These are phyloP conservation scores for Globisporangium camurandrum DNA, from an alignment of 352 stramenopile species.

Conservation along the genomic window DNA sequence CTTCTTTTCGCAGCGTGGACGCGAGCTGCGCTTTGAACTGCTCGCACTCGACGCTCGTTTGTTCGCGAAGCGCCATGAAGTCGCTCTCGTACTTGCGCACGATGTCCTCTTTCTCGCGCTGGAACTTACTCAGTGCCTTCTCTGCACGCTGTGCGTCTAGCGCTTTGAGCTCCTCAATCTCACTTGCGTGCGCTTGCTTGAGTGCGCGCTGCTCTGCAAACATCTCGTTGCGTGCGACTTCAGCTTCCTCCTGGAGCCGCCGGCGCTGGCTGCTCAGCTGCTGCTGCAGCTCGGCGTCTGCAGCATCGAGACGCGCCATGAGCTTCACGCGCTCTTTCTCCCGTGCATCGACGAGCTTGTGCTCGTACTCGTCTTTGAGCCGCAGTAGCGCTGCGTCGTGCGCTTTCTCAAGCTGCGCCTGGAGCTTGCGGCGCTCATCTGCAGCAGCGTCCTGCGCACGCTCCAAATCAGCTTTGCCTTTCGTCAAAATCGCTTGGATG, in stretches of 20 bases:
- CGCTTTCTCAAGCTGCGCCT: slow-evolving; percentile 52
- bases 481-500: slow-evolving; percentile 73
- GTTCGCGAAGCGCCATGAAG: slow-evolving; percentile 37
- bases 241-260: slow-evolving; percentile 63
- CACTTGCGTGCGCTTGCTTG: slow-evolving; percentile 45
- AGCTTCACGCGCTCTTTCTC: slow-evolving; percentile 75
- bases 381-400: slow-evolving; percentile 38
- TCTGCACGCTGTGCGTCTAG: slow-evolving; percentile 32
- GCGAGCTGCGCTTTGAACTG: slow-evolving; percentile 53
- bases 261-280: slow-evolving; percentile 63
- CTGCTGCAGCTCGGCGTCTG: slow-evolving; percentile 72
- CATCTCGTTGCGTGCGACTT: slow-evolving; percentile 51
- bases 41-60: slow-evolving; percentile 54
- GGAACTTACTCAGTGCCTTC: slow-evolving; percentile 23
- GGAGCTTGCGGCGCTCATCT: slow-evolving; percentile 51
- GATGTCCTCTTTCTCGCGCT: slow-evolving; percentile 64
- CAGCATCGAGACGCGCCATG: slow-evolving; percentile 59
- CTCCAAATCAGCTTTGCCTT: slow-evolving; percentile 64
- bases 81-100: slow-evolving; percentile 56
- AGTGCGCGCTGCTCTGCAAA: slow-evolving; percentile 34
- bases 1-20: slow-evolving; percentile 45
- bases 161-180: slow-evolving; percentile 54
- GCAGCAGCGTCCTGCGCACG: slow-evolving; percentile 41
- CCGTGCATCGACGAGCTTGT: slow-evolving; percentile 55
- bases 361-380: slow-evolving; percentile 63